A percentile compares a stretch with the other conserved stretches of the same genome.
phyloP scores from a whole-genome alignment of 441 rosid genomes.

The Populus hybrid region DNA sequence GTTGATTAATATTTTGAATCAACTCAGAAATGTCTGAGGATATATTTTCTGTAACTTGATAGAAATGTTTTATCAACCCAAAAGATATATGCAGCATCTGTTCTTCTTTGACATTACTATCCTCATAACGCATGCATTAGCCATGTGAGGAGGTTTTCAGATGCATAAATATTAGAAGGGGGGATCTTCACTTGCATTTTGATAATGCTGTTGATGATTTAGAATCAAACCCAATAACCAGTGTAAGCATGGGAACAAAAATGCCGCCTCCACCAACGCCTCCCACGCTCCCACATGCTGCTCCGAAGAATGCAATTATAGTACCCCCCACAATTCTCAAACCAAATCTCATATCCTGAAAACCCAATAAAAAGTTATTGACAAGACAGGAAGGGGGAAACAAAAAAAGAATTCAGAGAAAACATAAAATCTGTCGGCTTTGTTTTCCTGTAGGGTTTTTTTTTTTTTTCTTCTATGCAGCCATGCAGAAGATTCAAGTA shows the following conservation, averaged over 20 bases:
- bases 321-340: slow-evolving; percentile 45
- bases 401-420: neutral
- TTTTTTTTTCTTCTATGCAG: neutral
- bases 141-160: neutral
- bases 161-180: neutral
- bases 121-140: neutral
- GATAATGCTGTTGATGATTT: slow-evolving; percentile 52
- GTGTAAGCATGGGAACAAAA: slow-evolving; percentile 47
- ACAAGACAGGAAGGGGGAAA: neutral
- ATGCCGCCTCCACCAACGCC: slow-evolving; percentile 62
- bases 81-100: neutral
- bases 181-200: slow-evolving; percentile 30
- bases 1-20: neutral
- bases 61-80: neutral
- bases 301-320: slow-evolving; percentile 49
- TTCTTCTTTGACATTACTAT: neutral
- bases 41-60: neutral
- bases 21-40: neutral
- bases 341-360: slow-evolving; percentile 39
- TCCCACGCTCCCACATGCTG: slow-evolving; percentile 53
- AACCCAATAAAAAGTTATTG: neutral
- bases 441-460: neutral
- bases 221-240: slow-evolving; percentile 48
- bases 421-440: neutral
- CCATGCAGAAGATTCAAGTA: neutral